phyloP scores from a whole-genome alignment of 2,329 filamentous ascomycete species.

The Lachnellula subtilissima region DNA sequence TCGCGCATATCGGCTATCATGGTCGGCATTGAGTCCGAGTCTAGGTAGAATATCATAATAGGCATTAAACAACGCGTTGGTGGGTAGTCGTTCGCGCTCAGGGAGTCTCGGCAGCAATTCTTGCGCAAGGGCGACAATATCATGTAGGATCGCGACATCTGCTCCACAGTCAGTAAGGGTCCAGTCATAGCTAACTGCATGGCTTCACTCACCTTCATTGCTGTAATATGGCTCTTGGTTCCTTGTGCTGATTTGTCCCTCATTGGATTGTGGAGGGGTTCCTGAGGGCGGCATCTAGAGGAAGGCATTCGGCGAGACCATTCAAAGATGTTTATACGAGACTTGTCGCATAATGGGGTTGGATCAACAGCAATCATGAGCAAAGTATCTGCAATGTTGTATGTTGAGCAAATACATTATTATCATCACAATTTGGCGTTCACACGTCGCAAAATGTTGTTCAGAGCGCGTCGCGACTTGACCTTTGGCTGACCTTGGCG shows the following conservation, averaged over 20 bases:
- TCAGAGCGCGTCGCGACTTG: background rate
- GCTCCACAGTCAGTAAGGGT: conserved; percentile 9
- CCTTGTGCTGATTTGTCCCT: conserved; percentile 15
- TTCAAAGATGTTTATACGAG: conserved; percentile 1
- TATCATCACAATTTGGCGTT: background rate
- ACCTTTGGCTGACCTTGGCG: background rate
- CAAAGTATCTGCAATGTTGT: conserved; percentile 3
- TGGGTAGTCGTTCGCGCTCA: conserved; percentile 61
- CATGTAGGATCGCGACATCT: conserved; percentile 77
- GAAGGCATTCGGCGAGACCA: conserved; percentile 26
- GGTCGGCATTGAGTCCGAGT: conserved; percentile 64
- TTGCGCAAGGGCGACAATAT: conserved; percentile 70
- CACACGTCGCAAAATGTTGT: background rate
- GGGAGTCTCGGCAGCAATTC: conserved; percentile 52
- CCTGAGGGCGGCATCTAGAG: conserved; percentile 27
- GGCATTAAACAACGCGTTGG: conserved; percentile 73
- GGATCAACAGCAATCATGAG: conserved; percentile 8
- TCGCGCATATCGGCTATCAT: conserved; percentile 70
- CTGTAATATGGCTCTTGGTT: conserved; percentile 47
- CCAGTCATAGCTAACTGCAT: background rate
- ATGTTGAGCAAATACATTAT: conserved; percentile 7
- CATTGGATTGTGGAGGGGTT: conserved; percentile 23
- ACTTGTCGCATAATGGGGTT: conserved; percentile 19
- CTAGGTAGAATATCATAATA: conserved; percentile 72
- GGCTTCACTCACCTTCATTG: conserved; percentile 48